Evolutionary conservation across 2,329 filamentous ascomycete species (phyloP), one percentile per base, ranked within the genome.

Genomic region (Verticillium nubilum): DNA sequence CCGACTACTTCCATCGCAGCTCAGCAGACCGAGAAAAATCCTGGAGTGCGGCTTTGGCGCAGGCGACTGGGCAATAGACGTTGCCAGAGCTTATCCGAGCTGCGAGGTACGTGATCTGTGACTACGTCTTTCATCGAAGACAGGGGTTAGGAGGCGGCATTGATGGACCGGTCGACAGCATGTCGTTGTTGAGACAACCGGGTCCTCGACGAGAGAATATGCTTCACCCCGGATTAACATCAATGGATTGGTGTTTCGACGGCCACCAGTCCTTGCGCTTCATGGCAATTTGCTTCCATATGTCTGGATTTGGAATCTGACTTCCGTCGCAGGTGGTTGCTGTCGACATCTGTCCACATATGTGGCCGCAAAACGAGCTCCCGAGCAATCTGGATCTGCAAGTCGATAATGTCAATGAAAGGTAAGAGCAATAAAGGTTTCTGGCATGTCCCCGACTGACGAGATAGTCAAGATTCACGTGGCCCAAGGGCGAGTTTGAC

Each of bases 31-130:
- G 26, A 75, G 76, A 65, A 82, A 81, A 67, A 80, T 92, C 50
- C 78, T 92, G 28, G 89, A 92, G 60, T 91, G 88, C 66, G 89
- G 89, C 0, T 89, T 85, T 71, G 89, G 89, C 47, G 80, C 85
- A n/a, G 88, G 81, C 47, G 78, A 84, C 54, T 92, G 89, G 89
- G 87, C 88, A 25, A 74, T 84, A 33, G 86, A 88, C 26, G 86
- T 89, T 57, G 89, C 89, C 54, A 80, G 84, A 67, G 76, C 81
- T 62, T 77, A 87, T 73, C 87, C 87, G 55, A 74, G 78, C 62
- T 88, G 85, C 68, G 82, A 90, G 78, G 89, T 90, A 69, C 3
- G 42, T 19, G n/a, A 10, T 23, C 42, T 23, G n/a, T 23, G 10
- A 10, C 4, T 23, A 10, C 19, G 13, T 13, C 13, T 6, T 23